Evolutionary conservation across 2,329 filamentous ascomycete genomes (phyloP), one percentile per base, ranked within the genome.

Genomic region (Ophiocordyceps camponoti-leonardi): DNA sequence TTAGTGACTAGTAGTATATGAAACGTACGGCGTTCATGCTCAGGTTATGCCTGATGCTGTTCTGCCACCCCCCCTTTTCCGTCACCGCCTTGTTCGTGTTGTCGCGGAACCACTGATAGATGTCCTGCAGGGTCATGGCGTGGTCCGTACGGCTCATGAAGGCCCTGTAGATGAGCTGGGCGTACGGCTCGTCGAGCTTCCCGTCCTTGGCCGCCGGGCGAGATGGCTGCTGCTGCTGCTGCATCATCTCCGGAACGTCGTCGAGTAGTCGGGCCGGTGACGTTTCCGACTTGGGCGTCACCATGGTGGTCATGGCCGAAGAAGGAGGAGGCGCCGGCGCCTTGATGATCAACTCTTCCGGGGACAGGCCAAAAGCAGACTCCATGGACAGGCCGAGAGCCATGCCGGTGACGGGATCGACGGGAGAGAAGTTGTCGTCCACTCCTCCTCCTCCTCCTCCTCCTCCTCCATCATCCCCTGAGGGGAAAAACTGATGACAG

Each of bases 41-140:
- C 8, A 96, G 68, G 54, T 96, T 96, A 61, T 96, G 90, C 2
- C 90, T 77, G 51, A 96, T 93, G 59, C 86, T 94, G 62, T 95
- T 96, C 64, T 90, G 83, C 90, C 90, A 96, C 11, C 88, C 90
- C 53, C 79, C 82, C 45, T 70, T 77, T 5, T 76, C 77, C 56
- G 87, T 92, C 46, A 75, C 71, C 3, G 86, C 76, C 61, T 92
- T 94, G 52, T 76, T 73, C 2, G 87, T 94, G 56, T 94, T 81
- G 26, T 80, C 72, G 40, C 75, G 69, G 56, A 96, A 94, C 87
- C 90, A 96, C 47, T 81, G 72, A 62, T 96, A 96, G 47, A 96
- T 84, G 45, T 93, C 81, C 53, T 87, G 80, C 13, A 96, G 69
- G 2, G 82, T 77, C 77, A 95, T 83, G 20, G 76, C 78, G 49